These are phyloP conservation scores for Fusarium sp. DNA, from an alignment of 2,329 filamentous ascomycete genomes.

Conservation along the genomic window DNA sequence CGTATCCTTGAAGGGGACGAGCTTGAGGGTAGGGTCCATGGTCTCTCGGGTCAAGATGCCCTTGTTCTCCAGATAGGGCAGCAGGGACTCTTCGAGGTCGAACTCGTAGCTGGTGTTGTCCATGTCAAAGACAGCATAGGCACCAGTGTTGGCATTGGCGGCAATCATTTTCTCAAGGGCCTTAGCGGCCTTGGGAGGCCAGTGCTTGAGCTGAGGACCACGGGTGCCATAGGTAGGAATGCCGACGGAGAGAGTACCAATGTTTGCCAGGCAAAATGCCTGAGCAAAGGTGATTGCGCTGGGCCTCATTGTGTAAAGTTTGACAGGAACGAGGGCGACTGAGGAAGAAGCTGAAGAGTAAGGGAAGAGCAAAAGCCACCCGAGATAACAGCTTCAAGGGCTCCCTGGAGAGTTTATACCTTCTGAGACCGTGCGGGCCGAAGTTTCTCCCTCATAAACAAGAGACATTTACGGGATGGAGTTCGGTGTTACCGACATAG, in stretches of 20 bases:
- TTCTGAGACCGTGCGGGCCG: slow-evolving; percentile 19
- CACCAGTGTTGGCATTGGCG: slow-evolving; percentile 51
- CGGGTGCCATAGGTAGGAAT: slow-evolving; percentile 26
- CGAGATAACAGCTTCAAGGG: background rate
- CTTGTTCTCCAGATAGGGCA: slow-evolving; percentile 57
- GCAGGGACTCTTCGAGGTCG: slow-evolving; percentile 57
- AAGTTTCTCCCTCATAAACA: slow-evolving; percentile 17
- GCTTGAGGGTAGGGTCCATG: slow-evolving; percentile 54
- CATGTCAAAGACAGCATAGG: slow-evolving; percentile 58
- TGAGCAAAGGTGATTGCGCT: slow-evolving; percentile 17
- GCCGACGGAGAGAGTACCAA: slow-evolving; percentile 19
- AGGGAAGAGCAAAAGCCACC: background rate
- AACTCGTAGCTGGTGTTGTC: slow-evolving; percentile 59
- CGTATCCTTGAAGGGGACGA: slow-evolving; percentile 57
- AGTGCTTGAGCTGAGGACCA: slow-evolving; percentile 48
- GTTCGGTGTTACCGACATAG: slow-evolving; percentile 4
- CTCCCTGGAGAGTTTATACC: slow-evolving; percentile 10
- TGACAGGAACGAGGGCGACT: background rate
- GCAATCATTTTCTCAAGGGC: slow-evolving; percentile 53
- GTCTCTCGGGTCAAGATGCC: slow-evolving; percentile 55
- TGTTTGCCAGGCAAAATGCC: slow-evolving; percentile 31
- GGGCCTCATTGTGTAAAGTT: slow-evolving; percentile 24
- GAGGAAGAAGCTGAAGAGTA: background rate
- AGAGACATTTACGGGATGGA: slow-evolving; percentile 1
- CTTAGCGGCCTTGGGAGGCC: slow-evolving; percentile 51